These are phyloP conservation scores for Potentilla sterilis DNA, from an alignment of 306 rosid species.

Conservation along the genomic window DNA sequence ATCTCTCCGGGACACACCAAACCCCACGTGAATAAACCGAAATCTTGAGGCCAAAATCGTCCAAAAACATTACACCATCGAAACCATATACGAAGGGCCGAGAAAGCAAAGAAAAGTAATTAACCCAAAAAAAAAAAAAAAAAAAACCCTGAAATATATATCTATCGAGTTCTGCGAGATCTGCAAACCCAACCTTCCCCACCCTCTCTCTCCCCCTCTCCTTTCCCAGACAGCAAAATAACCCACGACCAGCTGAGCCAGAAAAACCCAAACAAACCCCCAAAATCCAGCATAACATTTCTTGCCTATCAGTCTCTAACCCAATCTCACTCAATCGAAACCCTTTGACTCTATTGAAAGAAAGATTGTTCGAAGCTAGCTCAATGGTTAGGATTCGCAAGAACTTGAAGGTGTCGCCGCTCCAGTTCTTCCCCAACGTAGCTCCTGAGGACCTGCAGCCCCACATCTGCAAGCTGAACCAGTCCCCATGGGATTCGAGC, in stretches of 20 bases:
- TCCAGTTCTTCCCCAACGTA: not conserved
- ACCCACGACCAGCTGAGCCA: not conserved
- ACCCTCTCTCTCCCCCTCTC: not conserved
- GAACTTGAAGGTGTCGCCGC: constrained; percentile 3
- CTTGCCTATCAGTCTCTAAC: not conserved
- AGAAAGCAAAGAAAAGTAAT: not conserved
- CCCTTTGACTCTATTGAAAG: not conserved
- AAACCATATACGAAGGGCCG: not conserved
- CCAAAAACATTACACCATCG: not conserved
- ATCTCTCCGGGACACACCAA: not conserved
- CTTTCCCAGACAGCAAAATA: constrained; percentile 2
- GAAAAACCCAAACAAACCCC: not conserved
- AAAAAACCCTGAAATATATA: not conserved
- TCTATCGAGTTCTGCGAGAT: constrained; percentile 13
- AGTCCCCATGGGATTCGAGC: constrained; percentile 6
- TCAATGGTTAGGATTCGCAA: constrained; percentile 10
- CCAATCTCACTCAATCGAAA: not conserved
- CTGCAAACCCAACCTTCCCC: constrained; percentile 3
- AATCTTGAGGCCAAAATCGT: not conserved
- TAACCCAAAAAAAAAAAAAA: not conserved
- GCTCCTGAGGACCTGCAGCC: not conserved
- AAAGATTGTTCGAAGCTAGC: not conserved
- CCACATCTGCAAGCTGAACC: constrained; percentile 8
- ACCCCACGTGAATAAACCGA: not conserved
- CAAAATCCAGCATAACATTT: not conserved